Conservation (phyloP, 129 eudicot genomes). For the Solidago caesia region DNA sequence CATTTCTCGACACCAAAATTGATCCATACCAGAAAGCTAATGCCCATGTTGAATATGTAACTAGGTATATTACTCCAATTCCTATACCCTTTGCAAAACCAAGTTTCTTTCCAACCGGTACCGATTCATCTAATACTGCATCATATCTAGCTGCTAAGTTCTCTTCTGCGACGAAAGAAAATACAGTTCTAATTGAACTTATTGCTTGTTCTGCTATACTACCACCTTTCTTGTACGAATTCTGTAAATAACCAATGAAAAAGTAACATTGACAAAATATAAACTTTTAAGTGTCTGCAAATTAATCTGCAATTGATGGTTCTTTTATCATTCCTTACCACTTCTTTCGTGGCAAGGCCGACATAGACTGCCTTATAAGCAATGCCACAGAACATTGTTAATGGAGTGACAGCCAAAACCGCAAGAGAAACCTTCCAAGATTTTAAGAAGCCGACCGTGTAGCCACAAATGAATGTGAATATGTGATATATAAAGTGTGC, state of each 20-base stretch:
- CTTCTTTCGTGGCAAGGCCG: conserved; percentile 78
- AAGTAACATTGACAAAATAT: not conserved
- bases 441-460: conserved; percentile 59
- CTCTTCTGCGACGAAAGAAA: conserved; percentile 79
- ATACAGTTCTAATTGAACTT: conserved; percentile 70
- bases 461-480: conserved; percentile 77
- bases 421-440: conserved; percentile 77
- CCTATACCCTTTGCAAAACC: conserved; percentile 87
- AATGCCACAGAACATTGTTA: conserved; percentile 83
- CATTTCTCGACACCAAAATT: conserved; percentile 53
- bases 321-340: conserved; percentile 35
- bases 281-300: conserved; percentile 4
- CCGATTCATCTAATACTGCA: conserved; percentile 53
- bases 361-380: conserved; percentile 78
- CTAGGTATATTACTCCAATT: conserved; percentile 72
- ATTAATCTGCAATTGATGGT: not conserved
- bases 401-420: conserved; percentile 78
- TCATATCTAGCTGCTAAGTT: conserved; percentile 53
- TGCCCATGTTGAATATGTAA: conserved; percentile 86
- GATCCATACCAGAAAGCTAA: conserved; percentile 93
- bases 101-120: conserved; percentile 58
- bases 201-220: conserved; percentile 78
- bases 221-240: conserved; percentile 75
- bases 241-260: conserved; percentile 30
- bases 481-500: conserved; percentile 82